Evolutionary conservation across 140 eudicot genomes (phyloP), one percentile per base, ranked within the genome.

Genomic region (Anethum foeniculum): DNA sequence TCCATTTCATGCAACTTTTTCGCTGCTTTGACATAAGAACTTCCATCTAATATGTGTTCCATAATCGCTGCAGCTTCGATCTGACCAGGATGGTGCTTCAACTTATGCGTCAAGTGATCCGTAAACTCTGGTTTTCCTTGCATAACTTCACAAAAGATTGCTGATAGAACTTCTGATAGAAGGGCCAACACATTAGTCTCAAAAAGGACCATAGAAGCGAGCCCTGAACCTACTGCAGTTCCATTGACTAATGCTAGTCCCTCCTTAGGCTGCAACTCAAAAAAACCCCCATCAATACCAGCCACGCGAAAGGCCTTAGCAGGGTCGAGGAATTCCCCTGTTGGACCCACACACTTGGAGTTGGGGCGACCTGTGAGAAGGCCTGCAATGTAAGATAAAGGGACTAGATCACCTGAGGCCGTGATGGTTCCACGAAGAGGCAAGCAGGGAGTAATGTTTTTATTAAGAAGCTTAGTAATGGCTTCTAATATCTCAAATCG

Each of bases 1-100:
- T 88, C 87, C 82, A 67, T 78, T 49, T 88, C 91, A 75, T 88
- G 88, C 19, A 85, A 34, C 76, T 79, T 80, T 65, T 83, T 44
- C 0, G 89, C 91, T 11, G 85, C 82, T 67, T 78, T 85, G 2
- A 88, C 85, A 30, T 79, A 79, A 27, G 75, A 79, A 46, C 81
- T 79, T 52, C 75, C 81, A 60, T 79, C 81, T 28, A 79, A 79
- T n/a, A 79, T 64, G 23, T 79, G 81, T 62, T 79, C 81, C 81
- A 79, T 79, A 64, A 79, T 60, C 1, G 81, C 91, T 38, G 91
- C 91, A 21, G 91, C 91, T 83, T 88, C 91, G 19, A 88, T 88
- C 72, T 88, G 91, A 27, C 91, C 91, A 3, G 91, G 91, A 54
- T 88, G 91, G 77, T 88, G 91, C 87, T 85, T 88, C 82, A 88